A percentile compares a stretch with the other conserved stretches of the same genome.
Conservation (phyloP, 2,329 filamentous ascomycete species). For the Stenocarpella maydis region DNA sequence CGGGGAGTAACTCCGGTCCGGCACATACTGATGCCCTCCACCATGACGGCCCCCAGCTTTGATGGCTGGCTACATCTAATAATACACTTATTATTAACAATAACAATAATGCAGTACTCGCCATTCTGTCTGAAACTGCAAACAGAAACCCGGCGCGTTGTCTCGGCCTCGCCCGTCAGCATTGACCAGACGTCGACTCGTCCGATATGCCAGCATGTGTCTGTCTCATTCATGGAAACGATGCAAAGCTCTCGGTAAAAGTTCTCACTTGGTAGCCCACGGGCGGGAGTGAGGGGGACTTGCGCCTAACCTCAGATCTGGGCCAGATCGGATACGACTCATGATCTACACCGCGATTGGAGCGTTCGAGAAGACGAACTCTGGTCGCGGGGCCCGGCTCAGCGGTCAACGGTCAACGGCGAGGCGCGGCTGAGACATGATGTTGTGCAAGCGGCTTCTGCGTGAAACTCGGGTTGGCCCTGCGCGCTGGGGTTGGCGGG, state of each 20-base stretch:
- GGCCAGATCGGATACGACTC: constrained; percentile 12
- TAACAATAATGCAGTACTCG: background rate
- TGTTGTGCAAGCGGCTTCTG: constrained; percentile 3
- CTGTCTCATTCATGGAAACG: background rate
- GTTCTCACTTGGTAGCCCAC: background rate
- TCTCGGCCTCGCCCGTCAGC: constrained; percentile 22
- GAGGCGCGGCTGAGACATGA: constrained; percentile 16
- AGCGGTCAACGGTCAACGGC: constrained; percentile 22
- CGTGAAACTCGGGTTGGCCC: constrained; percentile 3
- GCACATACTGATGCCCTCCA: background rate
- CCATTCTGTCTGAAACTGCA: background rate
- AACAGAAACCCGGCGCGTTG: background rate
- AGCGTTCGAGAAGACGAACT: constrained; percentile 14
- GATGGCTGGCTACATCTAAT: background rate
- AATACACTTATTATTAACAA: background rate
- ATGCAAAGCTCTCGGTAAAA: constrained; percentile 17
- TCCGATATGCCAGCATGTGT: constrained; percentile 13
- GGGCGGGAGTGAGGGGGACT: background rate
- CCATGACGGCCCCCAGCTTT: background rate
- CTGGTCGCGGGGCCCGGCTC: background rate
- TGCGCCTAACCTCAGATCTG: constrained; percentile 6
- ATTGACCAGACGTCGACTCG: constrained; percentile 21
- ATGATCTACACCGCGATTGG: constrained; percentile 22
- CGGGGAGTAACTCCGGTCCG: constrained; percentile 19
- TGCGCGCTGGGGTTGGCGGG: background rate